Evolutionary conservation across 352 stramenopile genomes (phyloP).

Genomic region (Phytophthora tubulina): DNA sequence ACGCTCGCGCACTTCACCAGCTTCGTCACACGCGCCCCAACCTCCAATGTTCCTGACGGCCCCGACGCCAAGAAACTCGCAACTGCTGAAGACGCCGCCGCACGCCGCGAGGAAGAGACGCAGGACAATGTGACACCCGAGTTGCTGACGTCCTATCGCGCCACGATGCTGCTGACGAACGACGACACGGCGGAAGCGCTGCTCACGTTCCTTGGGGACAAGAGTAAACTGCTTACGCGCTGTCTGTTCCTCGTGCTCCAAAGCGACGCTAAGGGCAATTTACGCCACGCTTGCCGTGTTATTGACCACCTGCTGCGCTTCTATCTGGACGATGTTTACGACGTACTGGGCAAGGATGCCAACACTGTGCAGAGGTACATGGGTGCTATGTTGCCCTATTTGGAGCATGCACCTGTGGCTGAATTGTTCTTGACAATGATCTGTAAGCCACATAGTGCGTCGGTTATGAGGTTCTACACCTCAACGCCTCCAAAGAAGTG

Average conservation of each 20-base stretch:
- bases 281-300: conserved; percentile 90
- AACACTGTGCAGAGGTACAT: conserved; percentile 82
- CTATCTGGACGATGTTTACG: conserved; percentile 90
- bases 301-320: conserved; percentile 89
- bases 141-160: conserved; percentile 81
- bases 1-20: conserved; percentile 64
- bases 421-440: conserved; percentile 91
- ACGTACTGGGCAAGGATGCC: conserved; percentile 74
- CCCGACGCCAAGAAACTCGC: conserved; percentile 44
- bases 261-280: conserved; percentile 68
- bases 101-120: conserved; percentile 41
- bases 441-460: conserved; percentile 85
- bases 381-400: conserved; percentile 83
- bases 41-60: conserved; percentile 50
- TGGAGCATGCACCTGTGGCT: conserved; percentile 85
- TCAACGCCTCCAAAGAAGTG: conserved; percentile 85
- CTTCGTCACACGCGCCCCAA: conserved; percentile 69
- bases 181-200: conserved; percentile 84
- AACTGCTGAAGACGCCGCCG: conserved; percentile 18
- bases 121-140: conserved; percentile 61
- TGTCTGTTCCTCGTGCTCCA: conserved; percentile 89
- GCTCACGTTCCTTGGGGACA: conserved; percentile 84
- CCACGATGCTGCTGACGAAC: conserved; percentile 92
- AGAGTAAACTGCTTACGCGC: conserved; percentile 79
- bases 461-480: conserved; percentile 73